phyloP scores from a whole-genome alignment of 176 grass and related monocot species.

The Alopecurus myosuroides region DNA sequence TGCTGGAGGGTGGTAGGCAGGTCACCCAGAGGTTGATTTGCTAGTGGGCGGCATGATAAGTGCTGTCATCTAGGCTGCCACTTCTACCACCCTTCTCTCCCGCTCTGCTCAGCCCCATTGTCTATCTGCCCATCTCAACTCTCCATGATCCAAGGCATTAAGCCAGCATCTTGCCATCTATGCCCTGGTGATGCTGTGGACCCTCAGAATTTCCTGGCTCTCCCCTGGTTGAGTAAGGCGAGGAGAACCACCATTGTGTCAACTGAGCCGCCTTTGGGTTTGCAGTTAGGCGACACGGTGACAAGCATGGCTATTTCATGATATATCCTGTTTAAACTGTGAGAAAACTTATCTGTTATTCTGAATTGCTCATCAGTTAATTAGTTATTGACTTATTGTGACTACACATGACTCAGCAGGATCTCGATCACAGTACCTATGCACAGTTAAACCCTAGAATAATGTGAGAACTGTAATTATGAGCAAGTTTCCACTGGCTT shows the following conservation, averaged over 20 bases:
- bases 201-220: neutral
- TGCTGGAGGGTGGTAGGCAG: neutral
- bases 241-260: neutral
- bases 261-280: neutral
- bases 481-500: neutral
- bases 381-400: neutral
- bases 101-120: neutral
- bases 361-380: neutral
- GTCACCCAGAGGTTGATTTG: neutral
- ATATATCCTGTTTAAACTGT: neutral
- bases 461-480: neutral
- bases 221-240: neutral
- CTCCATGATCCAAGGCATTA: neutral
- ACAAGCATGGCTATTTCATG: neutral
- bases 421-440: neutral
- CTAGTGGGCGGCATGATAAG: neutral
- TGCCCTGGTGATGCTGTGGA: neutral
- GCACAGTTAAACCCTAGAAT: neutral
- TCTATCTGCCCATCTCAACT: neutral
- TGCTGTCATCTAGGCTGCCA: neutral
- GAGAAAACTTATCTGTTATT: neutral
- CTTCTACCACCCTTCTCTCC: neutral
- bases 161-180: neutral
- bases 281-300: neutral
- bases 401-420: neutral